A percentile compares a stretch with the other conserved stretches of the same genome.
These are phyloP conservation scores for Paramyrothecium sp. DNA, from an alignment of 2,329 filamentous ascomycete genomes.

Conservation along the genomic window DNA sequence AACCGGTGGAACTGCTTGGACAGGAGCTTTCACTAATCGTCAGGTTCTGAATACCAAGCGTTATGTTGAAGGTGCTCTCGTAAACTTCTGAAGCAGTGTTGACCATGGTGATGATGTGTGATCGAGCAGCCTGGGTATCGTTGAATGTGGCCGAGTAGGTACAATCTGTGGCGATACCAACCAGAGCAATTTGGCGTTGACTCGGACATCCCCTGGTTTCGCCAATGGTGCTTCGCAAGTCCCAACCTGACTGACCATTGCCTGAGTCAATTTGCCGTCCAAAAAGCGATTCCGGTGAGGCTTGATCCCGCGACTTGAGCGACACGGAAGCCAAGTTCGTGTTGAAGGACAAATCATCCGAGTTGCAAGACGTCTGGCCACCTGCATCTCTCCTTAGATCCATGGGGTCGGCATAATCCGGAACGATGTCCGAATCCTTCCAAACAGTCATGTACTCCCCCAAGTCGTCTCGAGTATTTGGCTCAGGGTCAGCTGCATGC, in stretches of 20 bases:
- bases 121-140: slow-evolving; percentile 55
- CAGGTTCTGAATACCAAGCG: slow-evolving; percentile 77
- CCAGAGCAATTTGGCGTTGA: slow-evolving; percentile 76
- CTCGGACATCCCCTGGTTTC: slow-evolving; percentile 66
- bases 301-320: slow-evolving; percentile 36
- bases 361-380: slow-evolving; percentile 57
- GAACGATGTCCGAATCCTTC: slow-evolving; percentile 80
- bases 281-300: slow-evolving; percentile 61
- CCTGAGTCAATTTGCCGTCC: slow-evolving; percentile 69
- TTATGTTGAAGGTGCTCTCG: slow-evolving; percentile 85
- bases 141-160: slow-evolving; percentile 72
- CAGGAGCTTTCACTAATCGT: slow-evolving; percentile 70
- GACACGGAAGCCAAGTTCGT: slow-evolving; percentile 47
- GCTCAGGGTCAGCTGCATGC: slow-evolving; percentile 67
- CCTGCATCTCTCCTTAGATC: slow-evolving; percentile 62
- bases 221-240: neutral
- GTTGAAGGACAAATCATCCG: slow-evolving; percentile 82
- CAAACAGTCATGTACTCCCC: slow-evolving; percentile 91
- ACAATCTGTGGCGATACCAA: slow-evolving; percentile 92
- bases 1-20: slow-evolving; percentile 58
- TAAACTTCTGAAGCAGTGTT: slow-evolving; percentile 83
- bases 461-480: slow-evolving; percentile 53
- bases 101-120: slow-evolving; percentile 76
- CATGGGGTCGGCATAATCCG: slow-evolving; percentile 36
- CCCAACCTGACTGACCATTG: slow-evolving; percentile 54